These are phyloP conservation scores for Verticillium nonalfalfae DNA, from an alignment of 2,329 filamentous ascomycete genomes.

Conservation along the genomic window DNA sequence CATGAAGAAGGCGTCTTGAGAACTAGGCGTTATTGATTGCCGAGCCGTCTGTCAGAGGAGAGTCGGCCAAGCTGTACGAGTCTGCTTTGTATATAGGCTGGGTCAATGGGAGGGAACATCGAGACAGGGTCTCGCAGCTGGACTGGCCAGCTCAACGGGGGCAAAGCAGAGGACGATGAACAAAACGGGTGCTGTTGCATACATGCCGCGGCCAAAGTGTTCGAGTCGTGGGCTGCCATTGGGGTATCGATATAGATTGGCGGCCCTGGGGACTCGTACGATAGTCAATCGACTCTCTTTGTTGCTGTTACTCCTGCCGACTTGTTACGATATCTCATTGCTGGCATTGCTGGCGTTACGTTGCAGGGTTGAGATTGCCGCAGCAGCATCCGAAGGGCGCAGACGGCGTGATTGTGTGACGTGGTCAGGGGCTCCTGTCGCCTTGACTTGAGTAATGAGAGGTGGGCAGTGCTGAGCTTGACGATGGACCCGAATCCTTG, in stretches of 20 bases:
- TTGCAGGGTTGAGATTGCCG: neutral
- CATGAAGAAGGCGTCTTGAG: slow-evolving; percentile 4
- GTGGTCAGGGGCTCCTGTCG: too few species aligned
- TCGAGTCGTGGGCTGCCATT: neutral
- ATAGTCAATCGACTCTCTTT: neutral
- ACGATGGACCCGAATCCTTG: neutral
- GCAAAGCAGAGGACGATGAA: neutral
- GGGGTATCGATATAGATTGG: neutral
- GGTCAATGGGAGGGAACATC: neutral
- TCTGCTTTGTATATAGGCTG: slow-evolving; percentile 1
- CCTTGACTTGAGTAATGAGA: too few species aligned
- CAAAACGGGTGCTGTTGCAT: neutral
- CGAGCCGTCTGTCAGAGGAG: neutral
- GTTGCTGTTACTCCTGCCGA: neutral
- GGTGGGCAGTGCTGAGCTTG: neutral
- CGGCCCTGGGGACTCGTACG: neutral
- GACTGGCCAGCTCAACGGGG: neutral
- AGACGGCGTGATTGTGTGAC: neutral
- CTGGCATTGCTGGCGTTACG: neutral
- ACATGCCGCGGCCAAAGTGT: neutral
- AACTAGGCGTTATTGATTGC: slow-evolving; percentile 1
- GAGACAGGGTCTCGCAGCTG: neutral
- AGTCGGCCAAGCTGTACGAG: neutral
- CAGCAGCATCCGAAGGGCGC: neutral
- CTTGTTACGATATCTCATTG: neutral